Evolutionary conservation across 176 grass and related monocot genomes (phyloP), one percentile per base, ranked within the genome.

Genomic region (Carex kokanica): DNA sequence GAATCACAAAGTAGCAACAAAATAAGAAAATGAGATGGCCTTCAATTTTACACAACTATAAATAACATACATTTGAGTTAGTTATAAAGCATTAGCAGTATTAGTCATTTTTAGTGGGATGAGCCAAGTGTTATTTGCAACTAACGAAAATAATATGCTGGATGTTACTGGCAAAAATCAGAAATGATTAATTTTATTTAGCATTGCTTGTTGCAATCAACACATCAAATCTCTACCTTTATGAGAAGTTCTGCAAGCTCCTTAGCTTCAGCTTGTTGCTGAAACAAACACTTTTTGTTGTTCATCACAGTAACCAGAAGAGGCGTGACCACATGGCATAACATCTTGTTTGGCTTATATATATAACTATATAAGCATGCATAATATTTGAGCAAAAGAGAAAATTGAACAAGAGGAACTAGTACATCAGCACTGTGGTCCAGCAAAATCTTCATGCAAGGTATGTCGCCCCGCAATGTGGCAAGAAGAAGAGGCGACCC

Each of bases 211-310:
- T 68, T 68, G 31, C 29, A 68, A 65, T 68, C 1, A 3, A 68
- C 16, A 38, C 45, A 49, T 34, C 27, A 66, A 66, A 32, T 11
- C 15, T 58, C 14, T 41, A 80, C 78, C 78, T 80, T 80, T 34
- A 80, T 61, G 54, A 80, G 78, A 80, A 80, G 54, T 60, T 80
- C 78, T 38, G 27, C 78, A 60, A 53, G 58, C 13, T 80, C 58
- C 21, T 59, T 52, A 29, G 74, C 12, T 57, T 78, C 74, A 52
- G 40, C 27, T 78, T 78, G 43, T 52, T 31, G 74, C 5, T 54
- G 74, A 55, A 78, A 54, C n/a, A 25, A 25, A 78, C 74, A 78
- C 4, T 78, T 55, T 49, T 78, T 13, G 17, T 60, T 60, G 31
- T 80, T 80, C 31, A 80, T 56, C 53, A 60, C 78, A 60, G 56